Evolutionary conservation across 495 filamentous ascomycete species (phyloP).

Genomic region (Lineolata rhizophorae): DNA sequence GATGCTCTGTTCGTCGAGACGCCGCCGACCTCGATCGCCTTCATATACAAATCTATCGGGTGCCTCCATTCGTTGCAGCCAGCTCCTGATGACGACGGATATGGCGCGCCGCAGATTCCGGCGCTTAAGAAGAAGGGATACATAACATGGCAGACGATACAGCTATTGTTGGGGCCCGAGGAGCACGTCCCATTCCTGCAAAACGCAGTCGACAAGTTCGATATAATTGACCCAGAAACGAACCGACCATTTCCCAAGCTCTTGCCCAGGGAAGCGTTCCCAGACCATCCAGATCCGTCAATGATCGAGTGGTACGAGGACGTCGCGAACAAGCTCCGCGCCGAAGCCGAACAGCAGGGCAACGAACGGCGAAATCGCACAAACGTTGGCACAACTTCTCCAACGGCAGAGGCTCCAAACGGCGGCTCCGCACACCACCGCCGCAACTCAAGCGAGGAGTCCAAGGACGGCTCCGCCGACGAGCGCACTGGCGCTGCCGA

Average conservation of each 20-base stretch:
- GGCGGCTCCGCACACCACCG: too few species aligned
- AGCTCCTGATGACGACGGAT: constrained; percentile 50
- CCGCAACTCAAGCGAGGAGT: too few species aligned
- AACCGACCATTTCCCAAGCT: constrained; percentile 50
- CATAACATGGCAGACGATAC: constrained; percentile 83
- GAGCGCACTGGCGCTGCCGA: constrained; percentile 14
- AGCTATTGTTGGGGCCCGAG: constrained; percentile 68
- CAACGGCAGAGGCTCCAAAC: constrained; percentile 4
- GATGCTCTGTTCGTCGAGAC: constrained; percentile 69
- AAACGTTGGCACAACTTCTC: constrained; percentile 8
- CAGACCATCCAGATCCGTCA: constrained; percentile 45
- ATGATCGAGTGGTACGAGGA: constrained; percentile 70
- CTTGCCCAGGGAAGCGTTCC: constrained; percentile 59
- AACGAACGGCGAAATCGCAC: too few species aligned
- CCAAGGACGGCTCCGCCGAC: constrained; percentile 13
- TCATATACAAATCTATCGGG: constrained; percentile 78
- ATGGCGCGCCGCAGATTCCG: constrained; percentile 52
- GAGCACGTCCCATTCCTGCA: constrained; percentile 73
- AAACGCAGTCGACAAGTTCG: constrained; percentile 54
- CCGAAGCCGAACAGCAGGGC: too few species aligned
- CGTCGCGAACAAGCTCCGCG: constrained; percentile 31
- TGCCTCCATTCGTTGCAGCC: constrained; percentile 37
- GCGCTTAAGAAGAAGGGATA: constrained; percentile 68
- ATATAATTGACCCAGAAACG: constrained; percentile 48
- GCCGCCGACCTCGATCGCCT: constrained; percentile 52